Evolutionary conservation across 1,284 basidiomycete genomes (phyloP), one percentile per base, ranked within the genome.

Genomic region (Ganoderma multipileum): DNA sequence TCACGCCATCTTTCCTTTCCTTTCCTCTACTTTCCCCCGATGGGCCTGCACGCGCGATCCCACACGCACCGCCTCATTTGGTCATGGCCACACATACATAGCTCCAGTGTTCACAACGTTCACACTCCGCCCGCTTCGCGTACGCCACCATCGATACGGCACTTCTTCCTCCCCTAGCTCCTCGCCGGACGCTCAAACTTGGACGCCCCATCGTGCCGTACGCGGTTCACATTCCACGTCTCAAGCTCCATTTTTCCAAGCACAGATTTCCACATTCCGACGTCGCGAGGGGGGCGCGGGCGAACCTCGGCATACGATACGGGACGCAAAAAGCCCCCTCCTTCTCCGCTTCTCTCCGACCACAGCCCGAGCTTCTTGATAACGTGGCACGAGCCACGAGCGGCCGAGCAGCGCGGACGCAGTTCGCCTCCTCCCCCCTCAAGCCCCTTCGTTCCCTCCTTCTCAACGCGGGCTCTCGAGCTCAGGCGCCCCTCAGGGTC

Each of bases 121-220:
- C 58, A 26, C 58, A 60, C 58, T 60, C 58, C 58, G 58, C 58
- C 58, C 2, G 58, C 58, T 60, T 60, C 58, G 38, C 38, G 12
- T 39, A 41, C 58, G 58, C 58, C 58, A 60, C 58, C 23, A 60
- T 60, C 58, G 58, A 60, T 60, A 18, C 36, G 14, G 26, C 38
- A 23, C 58, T 38, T 50, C 20, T 12, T 14, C 23, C 11, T 23
- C 47, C 23, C 23, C 23, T 50, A 5, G 23, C 23, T 33, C 23
- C 58, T 38, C 23, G 18, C 58, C 58, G 38, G 23, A 38, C 58
- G 36, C 58, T 38, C 33, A 38, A 23, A 23, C n/a, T n/a, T n/a
- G n/a, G n/a, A n/a, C n/a, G n/a, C n/a, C n/a, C 7, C 8, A 26
- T 9, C 50, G 44, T 26, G 36, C 57, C 57, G 52, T 28, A 20